Evolutionary conservation across 1,284 basidiomycete genomes (phyloP), one percentile per base, ranked within the genome.

Genomic region (Neonothopanus nambi): DNA sequence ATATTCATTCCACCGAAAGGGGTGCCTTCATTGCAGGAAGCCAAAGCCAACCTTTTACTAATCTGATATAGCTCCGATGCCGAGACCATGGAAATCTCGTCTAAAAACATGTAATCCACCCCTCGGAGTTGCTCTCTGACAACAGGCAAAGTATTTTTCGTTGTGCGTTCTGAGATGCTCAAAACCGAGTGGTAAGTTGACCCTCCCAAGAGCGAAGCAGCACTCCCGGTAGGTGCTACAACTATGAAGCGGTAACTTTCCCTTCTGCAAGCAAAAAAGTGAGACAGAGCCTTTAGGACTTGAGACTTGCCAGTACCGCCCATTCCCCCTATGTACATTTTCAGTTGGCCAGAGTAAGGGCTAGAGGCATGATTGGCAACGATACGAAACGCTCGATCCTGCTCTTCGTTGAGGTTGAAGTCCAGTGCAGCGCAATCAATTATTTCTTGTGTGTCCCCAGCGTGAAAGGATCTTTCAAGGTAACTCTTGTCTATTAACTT

Each of bases 251-350:
- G 24, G 50, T 70, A 56, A 2, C 50, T 37, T 47, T 70, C 64
- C 1, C 63, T 54, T 11, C 59, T 42, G 5, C 15, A 1, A 3
- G 51, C 47, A 54, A 76, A 71, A 6, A 71, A 67, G 1, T 44
- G 0, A 15, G 57, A 63, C 0, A 73, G 17, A 0, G 72, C 70
- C 23, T 71, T 67, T 1, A 78, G 61, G 0, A 78, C 76, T 48
- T 69, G 71, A 8, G 71, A 68, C 60, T 79, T 77, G 2, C 75
- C 73, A 12, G 72, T 55, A 1, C 53, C 53, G 1, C 48, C 53
- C 42, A 55, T 51, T 4, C 55, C 55, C 3, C 38, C 46, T 36
- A 57, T 52, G 24, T 53, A 52, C 46, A 52, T 45, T 17, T 46
- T 43, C 20, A 49, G 33, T 33, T 28, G 60, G 6, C 49, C 33